Evolutionary conservation across 306 rosid genomes (phyloP).

Genomic region (Corylus americana): DNA sequence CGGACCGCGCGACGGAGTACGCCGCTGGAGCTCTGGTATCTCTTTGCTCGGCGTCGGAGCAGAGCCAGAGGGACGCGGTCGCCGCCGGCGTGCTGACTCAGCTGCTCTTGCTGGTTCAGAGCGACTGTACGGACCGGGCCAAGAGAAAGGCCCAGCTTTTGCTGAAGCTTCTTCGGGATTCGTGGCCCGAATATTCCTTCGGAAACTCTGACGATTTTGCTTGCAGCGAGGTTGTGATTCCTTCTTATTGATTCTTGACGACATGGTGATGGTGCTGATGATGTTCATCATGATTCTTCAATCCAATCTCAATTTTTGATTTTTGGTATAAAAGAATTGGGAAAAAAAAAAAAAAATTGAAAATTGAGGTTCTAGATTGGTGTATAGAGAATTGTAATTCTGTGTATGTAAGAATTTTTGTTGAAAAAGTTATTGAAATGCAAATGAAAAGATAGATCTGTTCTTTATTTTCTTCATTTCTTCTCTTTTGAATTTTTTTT

Average conservation of each 20-base stretch:
- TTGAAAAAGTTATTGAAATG: conserved; percentile 22
- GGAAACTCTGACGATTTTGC: conserved; percentile 82
- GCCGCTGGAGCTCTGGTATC: conserved; percentile 86
- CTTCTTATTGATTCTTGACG: conserved; percentile 31
- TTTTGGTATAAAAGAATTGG: conserved; percentile 1
- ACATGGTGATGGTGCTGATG: neutral
- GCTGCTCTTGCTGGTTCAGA: conserved; percentile 75
- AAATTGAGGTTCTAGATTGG: conserved; percentile 41
- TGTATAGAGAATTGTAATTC: conserved; percentile 46
- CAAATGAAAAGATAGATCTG: conserved; percentile 23
- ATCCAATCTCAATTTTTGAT: conserved; percentile 38
- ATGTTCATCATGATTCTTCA: neutral
- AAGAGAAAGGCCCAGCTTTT: conserved; percentile 89
- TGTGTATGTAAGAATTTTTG: conserved; percentile 58
- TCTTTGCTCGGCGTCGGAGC: conserved; percentile 73
- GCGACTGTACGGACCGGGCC: conserved; percentile 89
- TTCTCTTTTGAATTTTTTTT: neutral
- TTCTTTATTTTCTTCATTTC: conserved; percentile 6
- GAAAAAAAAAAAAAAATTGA: neutral
- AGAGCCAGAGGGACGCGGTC: conserved; percentile 65
- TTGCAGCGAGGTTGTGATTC: conserved; percentile 69
- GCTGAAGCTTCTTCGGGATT: conserved; percentile 95
- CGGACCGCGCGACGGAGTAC: conserved; percentile 88
- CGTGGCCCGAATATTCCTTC: conserved; percentile 87
- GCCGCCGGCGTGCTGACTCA: conserved; percentile 83